Percentiles rank a stretch among this genome's conserved stretches.
These are phyloP conservation scores for Populus deltoides DNA, from an alignment of 345 rosid species.

Conservation along the genomic window DNA sequence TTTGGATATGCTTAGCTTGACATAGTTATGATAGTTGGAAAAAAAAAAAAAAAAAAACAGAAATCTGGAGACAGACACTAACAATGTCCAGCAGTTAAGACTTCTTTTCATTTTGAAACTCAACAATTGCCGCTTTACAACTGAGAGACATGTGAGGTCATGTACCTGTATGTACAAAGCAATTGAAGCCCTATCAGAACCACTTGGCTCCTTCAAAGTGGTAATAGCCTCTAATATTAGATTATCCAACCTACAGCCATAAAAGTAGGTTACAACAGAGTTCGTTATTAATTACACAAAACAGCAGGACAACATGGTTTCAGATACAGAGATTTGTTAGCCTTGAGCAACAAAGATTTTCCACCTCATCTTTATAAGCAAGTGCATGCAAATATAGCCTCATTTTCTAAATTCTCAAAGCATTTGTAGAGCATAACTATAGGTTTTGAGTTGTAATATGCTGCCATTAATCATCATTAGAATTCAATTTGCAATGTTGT, in stretches of 20 bases:
- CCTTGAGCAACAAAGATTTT: background rate
- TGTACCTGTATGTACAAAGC: constrained; percentile 74
- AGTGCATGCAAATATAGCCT: background rate
- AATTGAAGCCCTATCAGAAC: constrained; percentile 82
- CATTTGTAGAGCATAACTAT: no score
- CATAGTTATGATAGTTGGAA: background rate
- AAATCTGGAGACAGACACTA: background rate
- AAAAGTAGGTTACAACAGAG: constrained; percentile 11
- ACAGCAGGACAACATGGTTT: constrained; percentile 2
- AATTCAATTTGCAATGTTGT: no score
- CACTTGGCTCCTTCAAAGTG: constrained; percentile 72
- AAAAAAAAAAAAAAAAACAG: background rate
- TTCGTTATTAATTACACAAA: constrained; percentile 12
- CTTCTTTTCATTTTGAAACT: background rate
- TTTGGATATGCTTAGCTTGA: background rate
- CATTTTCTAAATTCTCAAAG: no score
- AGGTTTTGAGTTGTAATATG: no score
- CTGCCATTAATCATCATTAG: no score
- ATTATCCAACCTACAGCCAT: constrained; percentile 64
- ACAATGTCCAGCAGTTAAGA: constrained; percentile 9
- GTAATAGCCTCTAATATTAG: constrained; percentile 75
- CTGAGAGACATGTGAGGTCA: background rate
- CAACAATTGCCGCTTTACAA: background rate
- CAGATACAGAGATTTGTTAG: constrained; percentile 1
- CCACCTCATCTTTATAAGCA: background rate